Evolutionary conservation across 768 basidiomycete genomes (phyloP).

Genomic region (Amanita exitialis): DNA sequence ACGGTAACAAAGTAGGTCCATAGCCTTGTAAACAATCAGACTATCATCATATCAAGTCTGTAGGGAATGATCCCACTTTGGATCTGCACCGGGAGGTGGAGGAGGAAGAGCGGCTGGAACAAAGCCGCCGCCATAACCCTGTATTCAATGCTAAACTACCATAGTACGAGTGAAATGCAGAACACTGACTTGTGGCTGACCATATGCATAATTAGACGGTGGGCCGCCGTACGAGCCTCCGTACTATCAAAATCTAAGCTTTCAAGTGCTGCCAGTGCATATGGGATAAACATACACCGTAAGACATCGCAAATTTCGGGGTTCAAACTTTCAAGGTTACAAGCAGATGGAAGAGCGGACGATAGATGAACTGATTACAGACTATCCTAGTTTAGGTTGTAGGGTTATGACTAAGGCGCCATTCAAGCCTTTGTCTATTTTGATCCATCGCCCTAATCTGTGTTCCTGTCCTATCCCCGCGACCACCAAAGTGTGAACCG

Average conservation of each 20-base stretch:
- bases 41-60: background rate
- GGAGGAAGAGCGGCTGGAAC: conserved; percentile 22
- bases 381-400: conserved; percentile 22
- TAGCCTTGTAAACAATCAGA: conserved; percentile 29
- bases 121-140: conserved; percentile 23
- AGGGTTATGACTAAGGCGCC: conserved; percentile 57
- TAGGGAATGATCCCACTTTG: conserved; percentile 34
- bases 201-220: conserved; percentile 5
- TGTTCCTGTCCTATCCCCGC: conserved; percentile 85
- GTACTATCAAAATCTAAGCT: conserved; percentile 7
- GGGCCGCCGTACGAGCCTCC: conserved; percentile 8
- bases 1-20: conserved; percentile 69
- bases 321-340: background rate
- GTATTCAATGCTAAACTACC: background rate
- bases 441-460: conserved; percentile 83
- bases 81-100: conserved; percentile 62
- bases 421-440: conserved; percentile 55
- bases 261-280: background rate
- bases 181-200: conserved; percentile 12
- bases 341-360: background rate
- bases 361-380: background rate
- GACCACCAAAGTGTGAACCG: conserved; percentile 45
- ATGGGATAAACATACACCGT: background rate
- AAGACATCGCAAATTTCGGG: background rate
- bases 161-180: background rate